A percentile compares a stretch with the other conserved stretches of the same genome.
These are phyloP conservation scores for Tephrocybe sp. DNA, from an alignment of 768 basidiomycete species.

Conservation along the genomic window DNA sequence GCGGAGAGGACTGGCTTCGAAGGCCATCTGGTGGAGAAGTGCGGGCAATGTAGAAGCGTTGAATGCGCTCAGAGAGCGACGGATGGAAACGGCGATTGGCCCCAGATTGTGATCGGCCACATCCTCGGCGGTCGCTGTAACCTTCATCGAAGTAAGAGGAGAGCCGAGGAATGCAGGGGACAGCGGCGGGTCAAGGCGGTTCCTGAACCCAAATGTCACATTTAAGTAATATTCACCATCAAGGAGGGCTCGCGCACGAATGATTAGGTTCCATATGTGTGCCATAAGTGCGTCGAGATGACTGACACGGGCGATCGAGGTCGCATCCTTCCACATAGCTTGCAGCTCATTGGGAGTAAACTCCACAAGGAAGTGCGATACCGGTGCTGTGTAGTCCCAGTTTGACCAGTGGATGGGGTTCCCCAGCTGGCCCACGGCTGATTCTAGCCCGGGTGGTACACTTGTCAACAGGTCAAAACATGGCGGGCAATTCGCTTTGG, in stretches of 20 bases:
- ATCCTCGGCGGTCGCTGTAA: conserved; percentile 14
- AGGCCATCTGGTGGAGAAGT: conserved; percentile 34
- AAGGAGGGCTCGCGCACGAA: conserved; percentile 27
- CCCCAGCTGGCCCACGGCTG: conserved; percentile 15
- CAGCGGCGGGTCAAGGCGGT: conserved; percentile 23
- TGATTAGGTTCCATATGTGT: conserved; percentile 34
- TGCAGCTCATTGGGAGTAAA: conserved; percentile 27
- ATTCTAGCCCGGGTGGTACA: conserved; percentile 17
- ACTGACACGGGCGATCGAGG: conserved; percentile 22
- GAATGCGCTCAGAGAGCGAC: conserved; percentile 24
- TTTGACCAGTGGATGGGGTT: conserved; percentile 27
- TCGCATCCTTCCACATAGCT: conserved; percentile 31
- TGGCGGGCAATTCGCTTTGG: conserved; percentile 19
- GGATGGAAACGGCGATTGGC: conserved; percentile 26
- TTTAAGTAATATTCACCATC: conserved; percentile 20
- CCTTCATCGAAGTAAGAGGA: conserved; percentile 29
- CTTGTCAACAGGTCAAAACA: conserved; percentile 15
- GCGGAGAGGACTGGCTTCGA: conserved; percentile 28
- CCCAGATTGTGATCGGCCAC: conserved; percentile 13
- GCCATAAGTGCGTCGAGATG: conserved; percentile 36
- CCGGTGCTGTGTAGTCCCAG: conserved; percentile 26
- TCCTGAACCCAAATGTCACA: conserved; percentile 23
- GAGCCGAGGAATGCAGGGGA: conserved; percentile 30
- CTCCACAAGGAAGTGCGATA: conserved; percentile 23
- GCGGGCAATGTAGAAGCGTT: conserved; percentile 24